Evolutionary conservation across 169 alveolate genomes (phyloP).

Genomic region (Fabrea salina): DNA sequence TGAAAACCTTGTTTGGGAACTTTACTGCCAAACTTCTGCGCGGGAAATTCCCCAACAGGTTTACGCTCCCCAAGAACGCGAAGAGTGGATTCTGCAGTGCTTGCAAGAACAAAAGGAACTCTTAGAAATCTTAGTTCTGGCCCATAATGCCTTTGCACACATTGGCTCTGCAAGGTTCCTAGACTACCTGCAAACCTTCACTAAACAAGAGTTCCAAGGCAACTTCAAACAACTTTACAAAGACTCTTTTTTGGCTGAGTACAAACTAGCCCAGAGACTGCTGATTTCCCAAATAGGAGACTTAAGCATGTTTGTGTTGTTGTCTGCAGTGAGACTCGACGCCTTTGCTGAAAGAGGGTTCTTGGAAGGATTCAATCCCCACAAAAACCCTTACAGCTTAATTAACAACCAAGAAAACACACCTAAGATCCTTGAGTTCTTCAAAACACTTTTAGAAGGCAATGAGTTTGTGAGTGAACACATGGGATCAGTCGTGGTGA

Average conservation of each 20-base stretch:
- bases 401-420: neutral
- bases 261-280: neutral
- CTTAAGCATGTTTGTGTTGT: constrained; percentile 5
- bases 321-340: constrained; percentile 1
- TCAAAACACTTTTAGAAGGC: neutral
- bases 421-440: neutral
- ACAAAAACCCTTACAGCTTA: constrained; percentile 15
- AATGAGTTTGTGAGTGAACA: neutral
- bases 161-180: neutral
- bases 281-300: constrained; percentile 2
- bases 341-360: neutral
- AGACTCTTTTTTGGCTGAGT: neutral
- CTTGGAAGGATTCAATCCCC: neutral
- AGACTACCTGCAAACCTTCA: neutral
- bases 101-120: constrained; percentile 12
- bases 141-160: neutral
- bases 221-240: neutral
- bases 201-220: constrained; percentile 7
- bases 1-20: neutral
- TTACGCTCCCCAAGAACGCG: constrained; percentile 1
- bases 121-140: neutral
- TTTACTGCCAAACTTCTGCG: neutral
- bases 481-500: neutral
- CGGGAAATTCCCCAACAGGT: neutral
- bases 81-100: constrained; percentile 22